phyloP scores from a whole-genome alignment of 768 basidiomycete species.

The Panellus pusillus region DNA sequence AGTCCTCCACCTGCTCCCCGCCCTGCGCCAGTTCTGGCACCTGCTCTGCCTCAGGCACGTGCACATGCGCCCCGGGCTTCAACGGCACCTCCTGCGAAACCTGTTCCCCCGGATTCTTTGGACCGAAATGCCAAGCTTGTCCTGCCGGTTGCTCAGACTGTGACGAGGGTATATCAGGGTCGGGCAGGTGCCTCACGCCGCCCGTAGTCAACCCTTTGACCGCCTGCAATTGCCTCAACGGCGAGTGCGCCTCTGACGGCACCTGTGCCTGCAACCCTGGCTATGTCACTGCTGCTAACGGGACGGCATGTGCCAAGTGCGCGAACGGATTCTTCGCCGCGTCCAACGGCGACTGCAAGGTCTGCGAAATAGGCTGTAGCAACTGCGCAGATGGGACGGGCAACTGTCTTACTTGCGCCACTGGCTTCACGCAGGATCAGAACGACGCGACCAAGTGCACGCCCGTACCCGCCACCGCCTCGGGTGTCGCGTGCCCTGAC shows the following conservation, averaged over 20 bases:
- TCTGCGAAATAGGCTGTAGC: constrained; percentile 73
- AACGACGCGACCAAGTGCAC: constrained; percentile 70
- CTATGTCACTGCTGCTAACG: constrained; percentile 69
- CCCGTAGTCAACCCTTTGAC: constrained; percentile 52
- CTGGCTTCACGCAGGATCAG: constrained; percentile 66
- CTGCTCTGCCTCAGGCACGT: constrained; percentile 70
- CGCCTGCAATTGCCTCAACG: constrained; percentile 82
- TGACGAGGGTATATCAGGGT: constrained; percentile 78
- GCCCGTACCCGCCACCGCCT: constrained; percentile 48
- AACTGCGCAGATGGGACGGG: constrained; percentile 69
- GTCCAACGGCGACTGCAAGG: constrained; percentile 72
- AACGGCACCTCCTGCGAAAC: constrained; percentile 78
- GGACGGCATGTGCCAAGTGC: constrained; percentile 78
- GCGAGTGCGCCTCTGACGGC: constrained; percentile 65
- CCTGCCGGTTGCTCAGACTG: constrained; percentile 68
- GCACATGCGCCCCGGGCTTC: constrained; percentile 73
- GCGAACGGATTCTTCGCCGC: constrained; percentile 73
- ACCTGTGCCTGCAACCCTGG: constrained; percentile 78
- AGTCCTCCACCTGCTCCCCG: constrained; percentile 74
- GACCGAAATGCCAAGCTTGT: constrained; percentile 68
- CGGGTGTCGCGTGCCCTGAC: constrained; percentile 60
- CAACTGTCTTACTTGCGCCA: constrained; percentile 68
- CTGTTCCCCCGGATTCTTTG: constrained; percentile 75
- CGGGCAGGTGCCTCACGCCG: constrained; percentile 66
- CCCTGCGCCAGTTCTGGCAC: constrained; percentile 72